These are phyloP conservation scores for Sergeia podlipaevii DNA, from an alignment of 208 protist species.

Conservation along the genomic window DNA sequence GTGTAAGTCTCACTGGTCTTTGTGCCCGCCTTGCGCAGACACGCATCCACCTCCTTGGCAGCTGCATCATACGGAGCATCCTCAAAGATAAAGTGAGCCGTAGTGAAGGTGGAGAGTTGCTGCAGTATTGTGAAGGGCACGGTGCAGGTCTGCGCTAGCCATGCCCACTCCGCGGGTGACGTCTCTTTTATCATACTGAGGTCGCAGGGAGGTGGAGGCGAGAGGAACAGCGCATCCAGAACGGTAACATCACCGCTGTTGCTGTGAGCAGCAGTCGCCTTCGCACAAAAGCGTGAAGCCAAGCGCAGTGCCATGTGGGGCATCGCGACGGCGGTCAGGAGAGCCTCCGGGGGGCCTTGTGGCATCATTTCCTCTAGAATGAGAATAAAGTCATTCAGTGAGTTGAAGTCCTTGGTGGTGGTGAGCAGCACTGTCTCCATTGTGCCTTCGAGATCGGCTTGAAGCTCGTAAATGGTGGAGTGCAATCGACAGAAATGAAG, in stretches of 20 bases:
- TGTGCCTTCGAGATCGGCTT: slow-evolving; percentile 65
- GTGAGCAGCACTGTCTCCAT: slow-evolving; percentile 65
- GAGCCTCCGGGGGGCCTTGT: slow-evolving; percentile 19
- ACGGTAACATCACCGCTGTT: neutral
- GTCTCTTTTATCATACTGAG: neutral
- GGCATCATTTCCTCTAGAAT: slow-evolving; percentile 35
- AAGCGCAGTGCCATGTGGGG: slow-evolving; percentile 48
- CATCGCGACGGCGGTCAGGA: too few species aligned
- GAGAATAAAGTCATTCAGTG: slow-evolving; percentile 63
- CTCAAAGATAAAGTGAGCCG: slow-evolving; percentile 51
- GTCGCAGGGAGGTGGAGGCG: neutral
- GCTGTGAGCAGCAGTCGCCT: neutral
- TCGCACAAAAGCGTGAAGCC: slow-evolving; percentile 25
- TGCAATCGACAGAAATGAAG: slow-evolving; percentile 75
- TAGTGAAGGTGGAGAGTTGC: slow-evolving; percentile 45
- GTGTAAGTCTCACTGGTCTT: too few species aligned
- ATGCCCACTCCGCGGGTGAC: neutral
- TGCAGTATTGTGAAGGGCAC: slow-evolving; percentile 22
- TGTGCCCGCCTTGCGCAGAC: slow-evolving; percentile 6
- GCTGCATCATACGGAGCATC: slow-evolving; percentile 41
- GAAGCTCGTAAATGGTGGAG: slow-evolving; percentile 47
- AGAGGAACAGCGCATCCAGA: neutral
- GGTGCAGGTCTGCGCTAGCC: neutral
- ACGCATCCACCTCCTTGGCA: slow-evolving; percentile 21
- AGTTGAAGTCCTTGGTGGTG: slow-evolving; percentile 58